Evolutionary conservation across 163 green algal genomes (phyloP), one percentile per base, ranked within the genome.

Genomic region (Coccomyxa subellipsoidea): DNA sequence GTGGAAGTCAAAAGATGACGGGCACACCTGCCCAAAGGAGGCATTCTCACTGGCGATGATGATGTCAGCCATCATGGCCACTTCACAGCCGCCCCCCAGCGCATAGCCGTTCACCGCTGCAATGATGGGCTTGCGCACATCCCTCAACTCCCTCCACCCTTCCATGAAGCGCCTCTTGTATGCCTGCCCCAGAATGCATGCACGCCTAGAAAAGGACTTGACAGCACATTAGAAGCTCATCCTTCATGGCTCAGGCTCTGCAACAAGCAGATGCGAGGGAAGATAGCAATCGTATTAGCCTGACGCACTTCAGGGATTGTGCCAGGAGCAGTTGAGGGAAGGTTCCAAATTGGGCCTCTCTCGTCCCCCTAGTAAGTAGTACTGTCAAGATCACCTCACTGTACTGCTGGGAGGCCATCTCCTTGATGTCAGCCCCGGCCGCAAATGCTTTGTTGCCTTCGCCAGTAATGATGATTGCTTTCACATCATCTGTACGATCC

Each of bases 51-150:
- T 84, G 18, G 94, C 94, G 29, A 96, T 86, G 36, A 95, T 88
- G 80, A 97, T 90, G 86, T 97, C 93, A 80, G 91, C 95, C 85
- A 95, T 90, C 91, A 97, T 93, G 7, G 91, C 92, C 54, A 97
- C 84, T 85, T 97, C 93, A 78, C 89, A 94, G 53, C 93, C 94
- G 7, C 94, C 94, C 10, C 94, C 94, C 34, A 97, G 84, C 0
- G 93, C 92, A 15, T 91, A 90, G 10, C 94, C 94, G 66, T 96
- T 93, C n/a, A 97, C 92, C 5, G 93, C 93, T 7, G 91, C 94
- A 37, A 97, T 92, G 8, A 95, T 81, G 7, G 94, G 94, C 83
- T 92, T 94, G 38, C 85, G 84, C 10, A 94, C 83, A 0, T 31
- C 4, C 0, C 18, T 1, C 39, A 93, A 29, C 0, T 70, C 78